Conservation (phyloP, 495 filamentous ascomycete genomes). For the Patellaria atrata region DNA sequence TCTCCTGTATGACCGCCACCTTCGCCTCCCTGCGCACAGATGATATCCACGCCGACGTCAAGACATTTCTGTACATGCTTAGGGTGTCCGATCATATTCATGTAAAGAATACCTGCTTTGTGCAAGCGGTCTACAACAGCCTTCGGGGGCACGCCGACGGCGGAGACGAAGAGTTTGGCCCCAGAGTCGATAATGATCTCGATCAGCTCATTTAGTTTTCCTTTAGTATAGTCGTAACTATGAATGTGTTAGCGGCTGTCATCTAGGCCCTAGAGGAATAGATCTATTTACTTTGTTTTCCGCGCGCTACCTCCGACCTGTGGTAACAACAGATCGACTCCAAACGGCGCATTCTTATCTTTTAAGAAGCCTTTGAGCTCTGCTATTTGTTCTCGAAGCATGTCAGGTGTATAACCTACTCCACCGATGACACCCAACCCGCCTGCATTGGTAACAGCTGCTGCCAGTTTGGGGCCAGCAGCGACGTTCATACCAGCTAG, state of each 20-base stretch:
- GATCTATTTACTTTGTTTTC: conserved; percentile 71
- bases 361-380: conserved; percentile 82
- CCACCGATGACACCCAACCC: conserved; percentile 94
- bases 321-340: conserved; percentile 86
- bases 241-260: background rate
- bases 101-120: conserved; percentile 76
- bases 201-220: conserved; percentile 83
- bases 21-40: conserved; percentile 87
- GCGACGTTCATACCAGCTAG: conserved; percentile 99
- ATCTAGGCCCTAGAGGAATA: background rate
- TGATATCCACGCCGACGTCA: conserved; percentile 76
- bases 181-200: conserved; percentile 85
- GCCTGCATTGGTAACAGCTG: conserved; percentile 92
- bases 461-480: conserved; percentile 90
- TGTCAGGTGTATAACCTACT: conserved; percentile 91
- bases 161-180: conserved; percentile 88
- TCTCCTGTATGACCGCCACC: conserved; percentile 86
- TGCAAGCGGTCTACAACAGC: conserved; percentile 80
- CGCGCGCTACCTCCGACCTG: conserved; percentile 87
- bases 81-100: conserved; percentile 99
- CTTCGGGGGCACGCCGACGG: conserved; percentile 86
- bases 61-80: conserved; percentile 95
- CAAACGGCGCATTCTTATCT: conserved; percentile 97
- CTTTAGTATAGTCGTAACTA: conserved; percentile 99
- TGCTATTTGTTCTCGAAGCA: conserved; percentile 86